phyloP scores from a whole-genome alignment of 257 asterid genomes.

The Solanum etuberosum region DNA sequence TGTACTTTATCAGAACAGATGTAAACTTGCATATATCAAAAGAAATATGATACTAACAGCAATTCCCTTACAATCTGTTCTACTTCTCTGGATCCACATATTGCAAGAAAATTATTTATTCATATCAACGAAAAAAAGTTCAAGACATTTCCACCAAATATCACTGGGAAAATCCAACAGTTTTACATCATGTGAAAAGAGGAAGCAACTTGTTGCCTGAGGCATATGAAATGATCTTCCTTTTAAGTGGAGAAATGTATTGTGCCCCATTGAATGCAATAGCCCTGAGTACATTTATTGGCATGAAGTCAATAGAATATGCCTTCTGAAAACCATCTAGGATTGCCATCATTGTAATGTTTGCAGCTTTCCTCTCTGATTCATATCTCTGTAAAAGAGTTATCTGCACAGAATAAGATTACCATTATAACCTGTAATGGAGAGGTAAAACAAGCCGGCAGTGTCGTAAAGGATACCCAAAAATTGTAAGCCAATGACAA shows the following conservation, averaged over 20 bases:
- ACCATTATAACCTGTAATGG: background rate
- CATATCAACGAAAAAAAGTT: background rate
- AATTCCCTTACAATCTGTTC: background rate
- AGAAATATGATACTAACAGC: background rate
- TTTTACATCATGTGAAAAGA: conserved; percentile 36
- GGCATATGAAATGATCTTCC: conserved; percentile 65
- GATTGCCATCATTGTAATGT: conserved; percentile 70
- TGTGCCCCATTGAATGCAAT: conserved; percentile 88
- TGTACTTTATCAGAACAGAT: background rate
- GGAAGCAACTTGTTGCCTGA: conserved; percentile 72
- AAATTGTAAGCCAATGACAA: background rate
- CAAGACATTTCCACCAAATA: background rate
- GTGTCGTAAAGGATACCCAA: background rate
- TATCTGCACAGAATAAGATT: conserved; percentile 26
- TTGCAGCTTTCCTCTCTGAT: conserved; percentile 78
- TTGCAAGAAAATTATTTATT: background rate
- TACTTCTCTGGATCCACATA: background rate
- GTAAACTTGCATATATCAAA: background rate
- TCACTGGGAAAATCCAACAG: background rate
- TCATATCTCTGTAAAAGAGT: conserved; percentile 65
- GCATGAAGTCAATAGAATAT: conserved; percentile 76
- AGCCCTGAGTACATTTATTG: conserved; percentile 65
- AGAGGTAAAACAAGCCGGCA: background rate
- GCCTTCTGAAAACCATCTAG: conserved; percentile 95
- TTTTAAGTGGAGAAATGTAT: conserved; percentile 64